Evolutionary conservation across 371 early-diverging fungal genomes (phyloP), one percentile per base, ranked within the genome.

Genomic region (Circinella umbellata): DNA sequence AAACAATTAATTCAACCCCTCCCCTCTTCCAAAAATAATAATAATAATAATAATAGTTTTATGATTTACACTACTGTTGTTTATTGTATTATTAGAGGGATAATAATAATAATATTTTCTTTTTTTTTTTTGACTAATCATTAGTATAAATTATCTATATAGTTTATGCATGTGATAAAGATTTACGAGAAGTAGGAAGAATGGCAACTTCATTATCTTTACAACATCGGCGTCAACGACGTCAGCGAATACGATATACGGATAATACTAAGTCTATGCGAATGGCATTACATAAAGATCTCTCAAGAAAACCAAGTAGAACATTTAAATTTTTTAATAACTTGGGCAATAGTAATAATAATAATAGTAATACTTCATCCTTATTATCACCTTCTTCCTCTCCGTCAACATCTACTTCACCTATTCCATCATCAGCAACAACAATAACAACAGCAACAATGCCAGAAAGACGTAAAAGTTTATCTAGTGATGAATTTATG

Each of bases 111-210:
- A n/a, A n/a, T n/a, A n/a, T n/a, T n/a, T n/a, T n/a, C n/a, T n/a
- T n/a, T n/a, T n/a, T n/a, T n/a, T n/a, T n/a, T n/a, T n/a, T n/a
- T n/a, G n/a, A n/a, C n/a, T n/a, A n/a, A 4, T 27, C 11, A 34
- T 55, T 27, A 27, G 8, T 55, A 55, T 55, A 18, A 55, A 49
- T 2, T 39, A 11, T 63, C 3, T 7, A 17, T 42, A 6, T 60
- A 70, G 70, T 70, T 8, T 49, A 60, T 64, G 70, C 64, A 13
- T 70, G 70, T 11, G 65, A 70, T 57, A 64, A 51, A 17, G 65
- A 64, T 59, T 61, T 70, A 46, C 64, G 65, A 17, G 65, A 70
- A n/a, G 70, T 70, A 6, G 65, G 70, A 35, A 17, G 70, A 61
- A 60, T 70, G 48, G 70, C 70, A 10, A 70, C n/a, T 17, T 64